Evolutionary conservation across 129 eudicot genomes (phyloP).

Genomic region (Pulicaria dysenterica): DNA sequence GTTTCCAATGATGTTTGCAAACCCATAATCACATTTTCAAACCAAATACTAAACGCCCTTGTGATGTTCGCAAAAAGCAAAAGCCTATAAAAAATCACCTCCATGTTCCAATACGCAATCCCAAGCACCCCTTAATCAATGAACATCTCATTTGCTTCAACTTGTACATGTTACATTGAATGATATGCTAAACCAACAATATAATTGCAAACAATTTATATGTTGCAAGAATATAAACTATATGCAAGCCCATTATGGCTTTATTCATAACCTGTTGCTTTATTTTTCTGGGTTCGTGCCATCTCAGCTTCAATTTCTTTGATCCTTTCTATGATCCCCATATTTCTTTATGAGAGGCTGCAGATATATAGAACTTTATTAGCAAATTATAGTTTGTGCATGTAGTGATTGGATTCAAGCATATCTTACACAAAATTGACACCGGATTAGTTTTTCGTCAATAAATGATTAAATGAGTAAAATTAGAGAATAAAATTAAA

Average conservation of each 20-base stretch:
- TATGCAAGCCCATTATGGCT: constrained; percentile 11
- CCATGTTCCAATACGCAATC: background rate
- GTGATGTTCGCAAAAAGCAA: too few species aligned
- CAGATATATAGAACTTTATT: constrained; percentile 13
- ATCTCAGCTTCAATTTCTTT: constrained; percentile 98
- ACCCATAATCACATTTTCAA: too few species aligned
- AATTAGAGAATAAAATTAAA: constrained; percentile 1
- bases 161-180: constrained; percentile 1
- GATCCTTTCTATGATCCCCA: constrained; percentile 95
- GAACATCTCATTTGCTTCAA: background rate
- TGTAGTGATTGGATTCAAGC: background rate
- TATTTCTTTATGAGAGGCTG: constrained; percentile 43
- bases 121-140: constrained; percentile 1
- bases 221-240: constrained; percentile 11
- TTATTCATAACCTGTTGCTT: constrained; percentile 76
- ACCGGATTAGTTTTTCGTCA: constrained; percentile 3
- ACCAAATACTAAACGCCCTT: too few species aligned
- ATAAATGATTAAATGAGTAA: constrained; percentile 19
- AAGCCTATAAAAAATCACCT: background rate
- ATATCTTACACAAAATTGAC: background rate
- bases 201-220: background rate
- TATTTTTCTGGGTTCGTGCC: constrained; percentile 98
- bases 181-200: constrained; percentile 4
- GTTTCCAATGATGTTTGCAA: too few species aligned
- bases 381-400: constrained; percentile 10